Evolutionary conservation across 176 grass and related monocot species (phyloP), one percentile per base, ranked within the genome.

Genomic region (Thinopyrum elongatum): DNA sequence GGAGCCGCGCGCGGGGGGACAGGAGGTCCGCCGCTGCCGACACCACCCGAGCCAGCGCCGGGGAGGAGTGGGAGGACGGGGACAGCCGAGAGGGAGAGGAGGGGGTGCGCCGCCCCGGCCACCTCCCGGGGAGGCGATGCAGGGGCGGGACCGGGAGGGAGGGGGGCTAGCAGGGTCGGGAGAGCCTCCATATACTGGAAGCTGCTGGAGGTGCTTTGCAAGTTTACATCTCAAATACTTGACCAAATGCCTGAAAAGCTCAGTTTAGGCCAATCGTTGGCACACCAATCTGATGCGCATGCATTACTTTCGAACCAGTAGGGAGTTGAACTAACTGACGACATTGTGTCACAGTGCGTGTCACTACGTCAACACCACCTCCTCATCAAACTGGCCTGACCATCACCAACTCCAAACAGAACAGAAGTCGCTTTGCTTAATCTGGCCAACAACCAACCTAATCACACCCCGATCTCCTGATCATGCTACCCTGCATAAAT

Each of bases 381-480:
- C 9, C 12, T 65, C 61, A 30, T 65, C 78, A 19, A 80, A 80
- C 25, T 65, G 16, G 39, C 27, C n/a, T 30, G 62, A 46, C 39
- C 11, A 47, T 65, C 38, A 80, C 60, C 39, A 28, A 65, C 38
- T 80, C 61, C 61, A 66, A 8, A 80, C 42, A 80, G 16, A 46
- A 44, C 42, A 46, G 15, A 65, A 65, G 16, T 29, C 59, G 4
- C 26, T 44, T 65, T 12, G 2, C 16, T 66, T 31, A 80, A 47
- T 80, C 78, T 80, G 61, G 78, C 39, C 61, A 80, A 80, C 61
- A 10, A 80, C 78, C 61, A 66, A 66, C 26, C 38, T 80, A 65
- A 41, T 80, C n/a, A 65, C 36, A 80, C 36, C 3, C 10, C 10
- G 2, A 35, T 59, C 29, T 1, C 10, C 9, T 8, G 38, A 65